These are phyloP conservation scores for Bromus sterilis DNA, from an alignment of 176 grass and related monocot genomes.

Conservation along the genomic window DNA sequence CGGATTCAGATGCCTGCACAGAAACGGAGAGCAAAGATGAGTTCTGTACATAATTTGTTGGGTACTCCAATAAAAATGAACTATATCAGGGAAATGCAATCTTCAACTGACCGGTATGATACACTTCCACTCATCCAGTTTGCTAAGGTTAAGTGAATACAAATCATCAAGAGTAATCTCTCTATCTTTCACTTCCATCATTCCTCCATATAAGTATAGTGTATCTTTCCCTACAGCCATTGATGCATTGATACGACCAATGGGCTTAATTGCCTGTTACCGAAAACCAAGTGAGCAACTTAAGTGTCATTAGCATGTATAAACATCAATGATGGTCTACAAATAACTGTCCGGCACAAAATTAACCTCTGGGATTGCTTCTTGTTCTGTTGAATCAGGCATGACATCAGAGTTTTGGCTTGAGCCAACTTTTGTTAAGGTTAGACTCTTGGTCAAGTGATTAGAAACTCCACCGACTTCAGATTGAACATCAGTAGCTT, in stretches of 20 bases:
- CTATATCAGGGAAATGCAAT: background rate
- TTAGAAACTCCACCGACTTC: slow-evolving; percentile 64
- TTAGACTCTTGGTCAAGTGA: slow-evolving; percentile 67
- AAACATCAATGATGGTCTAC: background rate
- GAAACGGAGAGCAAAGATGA: background rate
- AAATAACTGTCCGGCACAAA: background rate
- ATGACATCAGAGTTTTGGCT: slow-evolving; percentile 41
- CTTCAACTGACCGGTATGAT: slow-evolving; percentile 61
- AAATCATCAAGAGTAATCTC: slow-evolving; percentile 98
- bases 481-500: slow-evolving; percentile 33
- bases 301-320: slow-evolving; percentile 13
- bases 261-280: slow-evolving; percentile 66
- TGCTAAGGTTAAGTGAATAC: slow-evolving; percentile 94
- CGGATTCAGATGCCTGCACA: slow-evolving; percentile 86
- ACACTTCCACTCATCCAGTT: slow-evolving; percentile 98
- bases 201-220: slow-evolving; percentile 91
- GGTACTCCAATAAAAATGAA: background rate
- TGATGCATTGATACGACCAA: slow-evolving; percentile 93
- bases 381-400: slow-evolving; percentile 46
- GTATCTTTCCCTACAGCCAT: slow-evolving; percentile 82
- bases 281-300: slow-evolving; percentile 10
- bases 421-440: slow-evolving; percentile 38
- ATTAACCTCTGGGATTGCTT: slow-evolving; percentile 52
- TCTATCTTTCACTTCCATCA: slow-evolving; percentile 97
- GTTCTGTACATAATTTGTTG: background rate